Evolutionary conservation across 495 filamentous ascomycete genomes (phyloP).

Genomic region (Penicillium daleae): DNA sequence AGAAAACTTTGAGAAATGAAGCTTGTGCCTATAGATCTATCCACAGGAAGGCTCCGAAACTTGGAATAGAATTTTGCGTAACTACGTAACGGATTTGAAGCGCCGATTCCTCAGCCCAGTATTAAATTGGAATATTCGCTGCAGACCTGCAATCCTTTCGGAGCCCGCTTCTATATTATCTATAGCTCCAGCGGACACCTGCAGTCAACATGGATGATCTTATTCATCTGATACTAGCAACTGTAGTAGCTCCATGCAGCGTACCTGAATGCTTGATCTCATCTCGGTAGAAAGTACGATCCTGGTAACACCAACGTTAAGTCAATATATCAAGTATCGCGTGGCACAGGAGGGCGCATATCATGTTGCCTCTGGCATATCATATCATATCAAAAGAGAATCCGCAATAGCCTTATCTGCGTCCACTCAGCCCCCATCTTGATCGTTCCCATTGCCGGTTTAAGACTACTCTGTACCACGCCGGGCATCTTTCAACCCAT

Average conservation of each 20-base stretch:
- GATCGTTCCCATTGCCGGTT: background rate
- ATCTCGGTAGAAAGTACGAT: background rate
- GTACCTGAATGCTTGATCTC: background rate
- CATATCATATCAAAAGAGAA: background rate
- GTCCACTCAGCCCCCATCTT: background rate
- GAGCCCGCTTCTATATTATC: background rate
- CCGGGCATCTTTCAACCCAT: conserved; percentile 4
- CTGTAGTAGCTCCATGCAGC: background rate
- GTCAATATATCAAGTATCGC: conserved; percentile 24
- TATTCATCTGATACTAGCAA: background rate
- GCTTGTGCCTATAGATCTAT: no score
- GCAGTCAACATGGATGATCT: background rate
- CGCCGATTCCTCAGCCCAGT: background rate
- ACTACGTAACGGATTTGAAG: background rate
- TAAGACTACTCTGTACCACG: background rate
- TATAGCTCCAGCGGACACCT: background rate
- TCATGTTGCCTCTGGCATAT: conserved; percentile 4
- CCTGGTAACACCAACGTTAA: background rate
- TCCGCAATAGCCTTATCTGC: background rate
- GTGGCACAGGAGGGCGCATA: conserved; percentile 14
- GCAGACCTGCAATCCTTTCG: background rate
- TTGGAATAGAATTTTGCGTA: background rate
- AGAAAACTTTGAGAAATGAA: background rate
- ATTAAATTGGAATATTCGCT: background rate
- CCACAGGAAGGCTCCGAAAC: background rate